These are phyloP conservation scores for Colletotrichum graminicola DNA, from an alignment of 2,329 filamentous ascomycete species.

Conservation along the genomic window DNA sequence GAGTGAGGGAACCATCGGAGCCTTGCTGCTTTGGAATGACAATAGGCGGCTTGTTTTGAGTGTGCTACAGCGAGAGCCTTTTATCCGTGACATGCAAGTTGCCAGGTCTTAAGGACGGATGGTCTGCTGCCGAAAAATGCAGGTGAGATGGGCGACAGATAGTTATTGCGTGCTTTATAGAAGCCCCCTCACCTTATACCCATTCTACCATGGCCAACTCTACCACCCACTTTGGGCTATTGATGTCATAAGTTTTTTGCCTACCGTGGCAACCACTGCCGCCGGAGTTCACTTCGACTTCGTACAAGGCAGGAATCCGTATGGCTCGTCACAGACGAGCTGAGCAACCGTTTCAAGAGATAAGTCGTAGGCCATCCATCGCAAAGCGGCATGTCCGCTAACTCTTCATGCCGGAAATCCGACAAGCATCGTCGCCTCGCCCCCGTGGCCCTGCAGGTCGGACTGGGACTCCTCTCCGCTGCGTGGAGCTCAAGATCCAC, in stretches of 20 bases:
- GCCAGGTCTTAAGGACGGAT: background rate
- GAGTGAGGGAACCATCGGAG: background rate
- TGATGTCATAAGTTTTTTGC: background rate
- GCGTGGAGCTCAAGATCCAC: constrained; percentile 29
- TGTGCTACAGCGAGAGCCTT: background rate
- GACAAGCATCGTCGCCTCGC: background rate
- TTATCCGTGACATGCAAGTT: constrained; percentile 18
- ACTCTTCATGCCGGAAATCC: background rate
- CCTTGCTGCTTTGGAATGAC: background rate
- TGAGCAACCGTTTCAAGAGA: background rate
- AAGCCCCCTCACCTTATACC: constrained; percentile 12
- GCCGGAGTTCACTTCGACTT: background rate
- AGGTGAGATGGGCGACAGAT: constrained; percentile 3
- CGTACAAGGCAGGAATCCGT: background rate
- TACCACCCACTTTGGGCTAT: background rate
- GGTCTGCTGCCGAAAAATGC: background rate
- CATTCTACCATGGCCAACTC: background rate
- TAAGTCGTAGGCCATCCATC: background rate
- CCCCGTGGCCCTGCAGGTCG: too few relatives aligned
- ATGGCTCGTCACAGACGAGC: background rate
- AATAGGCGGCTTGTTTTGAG: background rate
- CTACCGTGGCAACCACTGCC: background rate
- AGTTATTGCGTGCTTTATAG: constrained; percentile 12
- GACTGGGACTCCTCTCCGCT: background rate
- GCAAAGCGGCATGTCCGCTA: background rate